These are phyloP conservation scores for Penicillium sp. DNA, from an alignment of 2,329 filamentous ascomycete species.

Conservation along the genomic window DNA sequence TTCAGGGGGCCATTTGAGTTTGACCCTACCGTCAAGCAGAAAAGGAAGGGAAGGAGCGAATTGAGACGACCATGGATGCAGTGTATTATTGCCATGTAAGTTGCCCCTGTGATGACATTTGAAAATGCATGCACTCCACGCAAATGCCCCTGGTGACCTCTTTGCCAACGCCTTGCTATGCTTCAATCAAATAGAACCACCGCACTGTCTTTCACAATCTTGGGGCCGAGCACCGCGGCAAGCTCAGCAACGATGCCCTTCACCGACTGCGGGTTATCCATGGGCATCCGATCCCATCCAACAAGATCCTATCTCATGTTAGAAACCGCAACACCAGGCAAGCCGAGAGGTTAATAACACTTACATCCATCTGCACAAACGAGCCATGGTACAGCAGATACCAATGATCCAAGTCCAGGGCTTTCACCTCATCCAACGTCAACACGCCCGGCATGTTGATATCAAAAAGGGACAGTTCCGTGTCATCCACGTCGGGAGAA, in stretches of 20 bases:
- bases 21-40: not conserved
- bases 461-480: constrained; percentile 48
- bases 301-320: constrained; percentile 42
- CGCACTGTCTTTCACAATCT: constrained; percentile 44
- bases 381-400: constrained; percentile 42
- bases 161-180: not conserved
- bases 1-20: too few species aligned
- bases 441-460: constrained; percentile 50
- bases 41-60: not conserved
- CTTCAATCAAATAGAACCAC: constrained; percentile 42
- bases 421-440: constrained; percentile 43
- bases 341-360: constrained; percentile 2
- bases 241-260: constrained; percentile 52
- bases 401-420: constrained; percentile 49
- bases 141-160: not conserved
- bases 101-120: too few species aligned
- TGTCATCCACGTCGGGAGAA: constrained; percentile 36
- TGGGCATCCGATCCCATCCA: constrained; percentile 48
- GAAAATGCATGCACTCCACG: not conserved
- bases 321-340: not conserved
- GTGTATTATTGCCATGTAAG: not conserved
- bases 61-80: too few species aligned
- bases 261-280: constrained; percentile 46
- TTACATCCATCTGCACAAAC: constrained; percentile 47
- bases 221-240: constrained; percentile 47